Conservation (phyloP, 306 rosid species). For the Malus domestica region DNA sequence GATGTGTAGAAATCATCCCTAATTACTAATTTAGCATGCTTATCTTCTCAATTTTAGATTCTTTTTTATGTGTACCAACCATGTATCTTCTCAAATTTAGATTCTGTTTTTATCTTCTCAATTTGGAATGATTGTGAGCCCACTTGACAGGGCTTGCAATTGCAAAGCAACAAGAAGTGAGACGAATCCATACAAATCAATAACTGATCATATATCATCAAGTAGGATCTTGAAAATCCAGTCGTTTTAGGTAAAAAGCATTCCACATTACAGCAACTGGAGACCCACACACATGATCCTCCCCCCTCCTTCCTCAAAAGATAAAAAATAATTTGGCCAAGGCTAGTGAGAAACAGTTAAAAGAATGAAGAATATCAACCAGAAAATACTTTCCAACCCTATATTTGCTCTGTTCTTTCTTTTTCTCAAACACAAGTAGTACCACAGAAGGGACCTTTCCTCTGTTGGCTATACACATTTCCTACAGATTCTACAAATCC, state of each 20-base stretch:
- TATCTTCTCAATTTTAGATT: too few species aligned
- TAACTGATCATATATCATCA: background rate
- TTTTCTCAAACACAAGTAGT: background rate
- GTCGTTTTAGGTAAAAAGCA: background rate
- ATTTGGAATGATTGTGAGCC: background rate
- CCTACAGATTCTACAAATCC: background rate
- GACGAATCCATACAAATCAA: background rate
- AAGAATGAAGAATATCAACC: background rate
- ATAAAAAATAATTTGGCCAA: conserved; percentile 9
- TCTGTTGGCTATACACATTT: background rate
- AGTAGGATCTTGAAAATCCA: background rate
- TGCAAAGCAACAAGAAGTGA: background rate
- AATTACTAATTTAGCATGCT: too few species aligned
- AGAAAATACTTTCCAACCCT: background rate
- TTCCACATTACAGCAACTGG: too few species aligned
- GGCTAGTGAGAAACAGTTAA: conserved; percentile 22
- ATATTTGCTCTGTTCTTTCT: background rate
- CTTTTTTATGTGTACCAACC: too few species aligned
- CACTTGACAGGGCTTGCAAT: background rate
- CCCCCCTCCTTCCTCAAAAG: background rate
- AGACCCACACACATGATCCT: too few species aligned
- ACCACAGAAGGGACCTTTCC: background rate
- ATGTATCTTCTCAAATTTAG: too few species aligned
- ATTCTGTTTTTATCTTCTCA: too few species aligned
- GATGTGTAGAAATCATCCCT: too few species aligned